Conservation (phyloP, 768 basidiomycete genomes). For the Royoungia palumana region DNA sequence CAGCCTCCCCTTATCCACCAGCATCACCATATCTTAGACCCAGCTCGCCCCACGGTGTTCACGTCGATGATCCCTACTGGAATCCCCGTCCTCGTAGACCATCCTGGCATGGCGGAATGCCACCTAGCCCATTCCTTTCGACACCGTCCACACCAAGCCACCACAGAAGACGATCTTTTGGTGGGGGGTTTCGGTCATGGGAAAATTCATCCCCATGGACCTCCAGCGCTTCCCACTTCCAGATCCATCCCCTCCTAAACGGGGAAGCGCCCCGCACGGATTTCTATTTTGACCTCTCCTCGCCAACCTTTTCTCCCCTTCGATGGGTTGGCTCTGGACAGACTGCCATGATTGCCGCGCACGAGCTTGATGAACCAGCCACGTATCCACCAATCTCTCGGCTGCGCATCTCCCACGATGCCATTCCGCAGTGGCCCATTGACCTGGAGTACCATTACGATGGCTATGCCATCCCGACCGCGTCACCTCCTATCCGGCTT, state of each 20-base stretch:
- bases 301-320: slow-evolving; percentile 45
- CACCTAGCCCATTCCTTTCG: slow-evolving; percentile 23
- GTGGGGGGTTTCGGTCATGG: slow-evolving; percentile 17
- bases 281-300: slow-evolving; percentile 56
- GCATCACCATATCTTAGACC: slow-evolving; percentile 30
- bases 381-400: slow-evolving; percentile 52
- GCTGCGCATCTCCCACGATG: slow-evolving; percentile 57
- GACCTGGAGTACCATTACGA: slow-evolving; percentile 42
- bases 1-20: slow-evolving; percentile 35
- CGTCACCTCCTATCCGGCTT: slow-evolving; percentile 46
- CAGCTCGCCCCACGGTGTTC: slow-evolving; percentile 27
- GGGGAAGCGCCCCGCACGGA: slow-evolving; percentile 44
- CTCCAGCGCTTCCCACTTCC: slow-evolving; percentile 23
- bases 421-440: slow-evolving; percentile 60
- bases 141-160: slow-evolving; percentile 11
- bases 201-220: slow-evolving; percentile 25
- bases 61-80: slow-evolving; percentile 21
- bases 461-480: slow-evolving; percentile 21
- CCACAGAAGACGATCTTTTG: slow-evolving; percentile 30
- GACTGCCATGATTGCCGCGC: slow-evolving; percentile 35
- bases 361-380: slow-evolving; percentile 50
- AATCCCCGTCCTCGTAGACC: slow-evolving; percentile 35
- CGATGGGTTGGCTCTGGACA: slow-evolving; percentile 39
- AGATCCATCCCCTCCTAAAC: slow-evolving; percentile 39
- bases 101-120: slow-evolving; percentile 42